These are phyloP conservation scores for Mycena haematopus DNA, from an alignment of 768 basidiomycete species.

Conservation along the genomic window DNA sequence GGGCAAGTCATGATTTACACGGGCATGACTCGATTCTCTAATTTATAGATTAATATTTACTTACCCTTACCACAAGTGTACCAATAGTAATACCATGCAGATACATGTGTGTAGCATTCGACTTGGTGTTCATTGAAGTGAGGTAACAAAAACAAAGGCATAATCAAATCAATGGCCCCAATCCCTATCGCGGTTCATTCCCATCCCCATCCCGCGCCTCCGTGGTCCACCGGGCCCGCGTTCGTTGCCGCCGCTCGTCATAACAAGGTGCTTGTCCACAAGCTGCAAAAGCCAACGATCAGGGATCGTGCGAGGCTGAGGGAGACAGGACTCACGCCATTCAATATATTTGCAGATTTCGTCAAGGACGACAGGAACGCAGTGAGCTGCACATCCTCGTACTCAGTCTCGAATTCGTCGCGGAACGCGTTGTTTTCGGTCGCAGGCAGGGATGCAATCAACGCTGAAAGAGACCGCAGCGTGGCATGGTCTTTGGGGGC, in stretches of 20 bases:
- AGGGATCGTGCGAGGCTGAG: conserved; percentile 11
- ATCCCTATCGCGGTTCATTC: conserved; percentile 52
- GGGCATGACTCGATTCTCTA: background rate
- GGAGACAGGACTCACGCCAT: conserved; percentile 70
- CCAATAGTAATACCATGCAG: background rate
- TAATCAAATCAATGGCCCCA: conserved; percentile 55
- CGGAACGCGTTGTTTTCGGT: conserved; percentile 84
- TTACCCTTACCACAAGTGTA: conserved; percentile 10
- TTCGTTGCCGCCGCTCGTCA: conserved; percentile 60
- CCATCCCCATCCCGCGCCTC: conserved; percentile 57
- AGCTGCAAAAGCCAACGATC: conserved; percentile 47
- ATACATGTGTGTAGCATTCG: background rate
- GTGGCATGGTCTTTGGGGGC: conserved; percentile 80
- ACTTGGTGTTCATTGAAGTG: conserved; percentile 9
- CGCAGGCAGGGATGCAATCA: conserved; percentile 88
- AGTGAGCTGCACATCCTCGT: conserved; percentile 93
- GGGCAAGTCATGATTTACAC: background rate
- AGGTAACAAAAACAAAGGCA: conserved; percentile 12
- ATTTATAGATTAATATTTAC: conserved; percentile 1
- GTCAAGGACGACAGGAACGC: conserved; percentile 88
- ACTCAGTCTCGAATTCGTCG: conserved; percentile 92
- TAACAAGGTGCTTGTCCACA: conserved; percentile 80
- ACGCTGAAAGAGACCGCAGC: conserved; percentile 83
- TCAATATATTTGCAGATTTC: conserved; percentile 85
- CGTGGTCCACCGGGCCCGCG: conserved; percentile 53